Evolutionary conservation across 2,329 filamentous ascomycete species (phyloP).

Genomic region (Scedosporium boydii): DNA sequence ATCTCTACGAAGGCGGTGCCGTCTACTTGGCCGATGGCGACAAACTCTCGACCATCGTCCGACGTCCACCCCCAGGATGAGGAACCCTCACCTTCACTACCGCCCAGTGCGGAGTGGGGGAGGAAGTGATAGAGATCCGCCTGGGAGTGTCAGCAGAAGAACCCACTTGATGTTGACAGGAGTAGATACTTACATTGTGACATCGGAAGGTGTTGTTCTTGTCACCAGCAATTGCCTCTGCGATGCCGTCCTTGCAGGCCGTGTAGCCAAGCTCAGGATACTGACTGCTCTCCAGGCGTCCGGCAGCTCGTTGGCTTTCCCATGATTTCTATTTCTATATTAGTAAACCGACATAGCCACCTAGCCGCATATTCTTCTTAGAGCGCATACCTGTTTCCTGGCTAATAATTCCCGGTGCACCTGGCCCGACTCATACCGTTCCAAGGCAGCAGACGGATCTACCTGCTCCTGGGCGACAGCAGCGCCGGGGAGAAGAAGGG

Average conservation of each 20-base stretch:
- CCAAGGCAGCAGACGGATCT: background rate
- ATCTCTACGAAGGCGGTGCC: constrained; percentile 37
- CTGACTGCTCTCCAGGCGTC: constrained; percentile 22
- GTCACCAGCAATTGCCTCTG: constrained; percentile 33
- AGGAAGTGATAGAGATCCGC: constrained; percentile 45
- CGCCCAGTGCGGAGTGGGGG: constrained; percentile 42
- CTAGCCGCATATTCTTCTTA: background rate
- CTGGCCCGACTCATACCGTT: background rate
- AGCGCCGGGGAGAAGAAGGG: background rate
- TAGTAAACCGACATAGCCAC: background rate
- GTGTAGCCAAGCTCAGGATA: constrained; percentile 28
- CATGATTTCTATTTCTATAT: background rate
- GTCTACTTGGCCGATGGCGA: constrained; percentile 31
- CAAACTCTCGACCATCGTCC: constrained; percentile 34
- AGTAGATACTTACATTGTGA: constrained; percentile 25
- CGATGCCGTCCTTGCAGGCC: constrained; percentile 31
- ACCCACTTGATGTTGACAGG: background rate
- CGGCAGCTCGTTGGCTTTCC: constrained; percentile 14
- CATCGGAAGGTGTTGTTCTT: constrained; percentile 37
- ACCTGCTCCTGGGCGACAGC: background rate
- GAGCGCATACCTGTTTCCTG: background rate
- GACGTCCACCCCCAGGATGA: constrained; percentile 39
- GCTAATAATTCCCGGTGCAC: background rate
- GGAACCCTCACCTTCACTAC: constrained; percentile 23
- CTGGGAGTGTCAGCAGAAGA: constrained; percentile 7